Percentiles rank a stretch among this genome's conserved stretches.
Conservation (phyloP, 208 protist species). For the Acanthamoeba triangularis region DNA sequence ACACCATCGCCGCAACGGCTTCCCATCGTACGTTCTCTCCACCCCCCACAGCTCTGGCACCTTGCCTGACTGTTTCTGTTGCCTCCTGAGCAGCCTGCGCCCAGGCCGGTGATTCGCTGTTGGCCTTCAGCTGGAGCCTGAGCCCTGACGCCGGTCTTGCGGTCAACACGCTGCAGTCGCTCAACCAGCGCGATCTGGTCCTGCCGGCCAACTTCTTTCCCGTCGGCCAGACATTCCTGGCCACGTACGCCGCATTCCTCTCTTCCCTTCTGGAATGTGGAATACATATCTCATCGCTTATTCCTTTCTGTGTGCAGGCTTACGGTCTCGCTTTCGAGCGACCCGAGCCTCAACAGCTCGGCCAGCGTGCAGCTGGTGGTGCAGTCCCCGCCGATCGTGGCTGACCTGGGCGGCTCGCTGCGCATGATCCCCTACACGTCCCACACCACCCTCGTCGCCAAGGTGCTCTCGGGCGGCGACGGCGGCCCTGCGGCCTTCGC, state of each 20-base stretch:
- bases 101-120: background rate
- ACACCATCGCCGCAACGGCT: background rate
- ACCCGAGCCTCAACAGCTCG: background rate
- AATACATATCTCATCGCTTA: background rate
- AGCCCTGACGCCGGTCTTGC: background rate
- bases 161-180: background rate
- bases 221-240: background rate
- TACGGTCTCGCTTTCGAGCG: background rate
- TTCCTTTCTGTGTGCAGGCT: background rate
- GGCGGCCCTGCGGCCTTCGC: background rate
- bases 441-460: background rate
- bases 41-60: no score
- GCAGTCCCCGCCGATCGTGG: background rate
- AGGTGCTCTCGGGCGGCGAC: slow-evolving; percentile 6
- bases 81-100: background rate
- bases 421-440: slow-evolving; percentile 2
- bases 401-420: slow-evolving; percentile 2
- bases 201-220: slow-evolving; percentile 16
- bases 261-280: background rate
- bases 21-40: background rate
- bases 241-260: slow-evolving; percentile 40
- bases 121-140: background rate
- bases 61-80: background rate
- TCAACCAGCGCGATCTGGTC: slow-evolving; percentile 8
- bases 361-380: background rate